Conservation (phyloP, 139 green algal species). For the Diplosphaera chodatii region DNA sequence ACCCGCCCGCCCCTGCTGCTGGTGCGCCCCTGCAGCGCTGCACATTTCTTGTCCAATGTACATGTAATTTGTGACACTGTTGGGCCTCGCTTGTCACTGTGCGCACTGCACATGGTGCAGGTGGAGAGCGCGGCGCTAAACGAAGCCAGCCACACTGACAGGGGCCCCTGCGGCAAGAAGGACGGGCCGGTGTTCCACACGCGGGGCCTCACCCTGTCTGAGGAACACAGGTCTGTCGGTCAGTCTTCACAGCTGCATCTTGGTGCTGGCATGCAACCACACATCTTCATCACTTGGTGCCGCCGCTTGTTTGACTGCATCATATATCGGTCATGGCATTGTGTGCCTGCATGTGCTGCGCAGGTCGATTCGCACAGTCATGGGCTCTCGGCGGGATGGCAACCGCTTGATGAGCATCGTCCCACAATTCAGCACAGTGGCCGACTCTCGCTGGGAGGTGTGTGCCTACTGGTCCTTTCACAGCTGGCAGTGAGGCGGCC, state of each 20-base stretch:
- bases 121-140: conserved; percentile 60
- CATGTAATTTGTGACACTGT: too few species aligned
- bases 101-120: not conserved
- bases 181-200: conserved; percentile 65
- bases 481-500: too few species aligned
- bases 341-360: not conserved
- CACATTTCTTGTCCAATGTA: too few species aligned
- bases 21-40: conserved; percentile 32
- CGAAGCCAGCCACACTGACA: conserved; percentile 14
- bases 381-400: not conserved
- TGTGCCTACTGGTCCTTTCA: too few species aligned
- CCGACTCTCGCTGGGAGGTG: not conserved
- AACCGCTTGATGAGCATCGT: not conserved
- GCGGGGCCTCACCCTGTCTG: conserved; percentile 67
- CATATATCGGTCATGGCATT: too few species aligned
- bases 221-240: conserved; percentile 39
- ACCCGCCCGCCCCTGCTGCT: conserved; percentile 64
- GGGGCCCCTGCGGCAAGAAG: not conserved
- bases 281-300: not conserved
- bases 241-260: too few species aligned
- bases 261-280: too few species aligned
- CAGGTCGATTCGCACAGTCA: conserved; percentile 42
- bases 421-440: not conserved
- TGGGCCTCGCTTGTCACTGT: too few species aligned
- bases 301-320: not conserved